Evolutionary conservation across 441 rosid species (phyloP).

Genomic region (Melastoma candidum): DNA sequence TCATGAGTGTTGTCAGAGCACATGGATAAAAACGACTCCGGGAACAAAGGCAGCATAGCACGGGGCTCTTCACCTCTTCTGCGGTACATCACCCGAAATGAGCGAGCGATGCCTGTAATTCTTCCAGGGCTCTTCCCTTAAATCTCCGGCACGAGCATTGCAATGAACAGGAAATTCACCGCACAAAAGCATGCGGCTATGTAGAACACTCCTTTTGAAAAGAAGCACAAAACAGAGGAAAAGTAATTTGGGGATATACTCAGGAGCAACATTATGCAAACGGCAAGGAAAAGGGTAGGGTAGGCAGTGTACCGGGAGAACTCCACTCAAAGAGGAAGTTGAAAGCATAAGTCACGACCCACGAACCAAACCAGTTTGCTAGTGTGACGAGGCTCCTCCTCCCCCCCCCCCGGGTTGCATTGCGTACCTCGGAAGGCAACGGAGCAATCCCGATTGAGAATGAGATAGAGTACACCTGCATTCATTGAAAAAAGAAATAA

Average conservation of each 20-base stretch:
- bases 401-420: too few species aligned
- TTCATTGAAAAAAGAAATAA: background rate
- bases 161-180: constrained; percentile 1
- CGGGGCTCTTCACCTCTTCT: too few species aligned
- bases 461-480: constrained; percentile 6
- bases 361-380: constrained; percentile 6
- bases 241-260: background rate
- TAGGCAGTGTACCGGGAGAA: background rate
- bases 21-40: too few species aligned
- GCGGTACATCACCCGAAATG: background rate
- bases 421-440: constrained; percentile 12
- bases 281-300: background rate
- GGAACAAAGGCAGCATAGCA: too few species aligned
- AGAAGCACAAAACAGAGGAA: background rate
- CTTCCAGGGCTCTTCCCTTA: constrained; percentile 13
- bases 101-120: constrained; percentile 12
- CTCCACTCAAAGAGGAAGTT: constrained; percentile 14
- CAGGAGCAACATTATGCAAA: background rate
- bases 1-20: too few species aligned
- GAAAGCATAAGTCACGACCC: constrained; percentile 10
- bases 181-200: constrained; percentile 7
- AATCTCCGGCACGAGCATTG: constrained; percentile 10
- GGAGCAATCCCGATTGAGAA: constrained; percentile 6
- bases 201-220: constrained; percentile 10
- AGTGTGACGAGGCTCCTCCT: constrained; percentile 11